Evolutionary conservation across 1,284 basidiomycete genomes (phyloP).

Genomic region (Rhodotorula mucilaginosa): DNA sequence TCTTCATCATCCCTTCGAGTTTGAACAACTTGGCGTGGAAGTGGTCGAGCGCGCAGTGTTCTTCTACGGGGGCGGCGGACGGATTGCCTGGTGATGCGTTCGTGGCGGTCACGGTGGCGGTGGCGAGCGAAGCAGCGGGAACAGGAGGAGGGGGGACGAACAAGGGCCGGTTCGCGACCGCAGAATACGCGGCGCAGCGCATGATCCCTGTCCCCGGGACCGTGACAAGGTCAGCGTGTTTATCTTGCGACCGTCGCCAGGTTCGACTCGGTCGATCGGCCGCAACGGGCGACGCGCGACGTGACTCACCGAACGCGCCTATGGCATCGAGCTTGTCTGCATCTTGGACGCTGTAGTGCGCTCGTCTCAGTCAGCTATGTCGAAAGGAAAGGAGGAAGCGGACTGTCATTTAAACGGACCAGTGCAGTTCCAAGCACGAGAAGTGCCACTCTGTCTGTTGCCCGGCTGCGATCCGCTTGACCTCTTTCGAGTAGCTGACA

Average conservation of each 20-base stretch:
- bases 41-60: constrained; percentile 68
- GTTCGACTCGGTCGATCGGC: background rate
- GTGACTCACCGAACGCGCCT: constrained; percentile 72
- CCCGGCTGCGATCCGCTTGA: constrained; percentile 51
- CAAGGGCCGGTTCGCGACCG: constrained; percentile 65
- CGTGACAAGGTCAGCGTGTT: background rate
- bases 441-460: constrained; percentile 62
- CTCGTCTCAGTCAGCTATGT: background rate
- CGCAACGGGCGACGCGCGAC: background rate
- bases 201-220: constrained; percentile 61
- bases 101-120: background rate
- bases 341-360: constrained; percentile 65
- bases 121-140: constrained; percentile 21
- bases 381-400: background rate
- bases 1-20: constrained; percentile 69
- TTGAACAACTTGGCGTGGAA: constrained; percentile 83
- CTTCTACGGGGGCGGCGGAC: constrained; percentile 53
- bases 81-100: background rate
- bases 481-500: constrained; percentile 84
- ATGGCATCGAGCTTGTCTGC: constrained; percentile 89
- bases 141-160: constrained; percentile 48
- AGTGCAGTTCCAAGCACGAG: constrained; percentile 75
- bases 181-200: constrained; percentile 78
- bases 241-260: background rate
- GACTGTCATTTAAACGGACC: constrained; percentile 44